phyloP scores from a whole-genome alignment of 164 flowering plant species.

The Sedum album region DNA sequence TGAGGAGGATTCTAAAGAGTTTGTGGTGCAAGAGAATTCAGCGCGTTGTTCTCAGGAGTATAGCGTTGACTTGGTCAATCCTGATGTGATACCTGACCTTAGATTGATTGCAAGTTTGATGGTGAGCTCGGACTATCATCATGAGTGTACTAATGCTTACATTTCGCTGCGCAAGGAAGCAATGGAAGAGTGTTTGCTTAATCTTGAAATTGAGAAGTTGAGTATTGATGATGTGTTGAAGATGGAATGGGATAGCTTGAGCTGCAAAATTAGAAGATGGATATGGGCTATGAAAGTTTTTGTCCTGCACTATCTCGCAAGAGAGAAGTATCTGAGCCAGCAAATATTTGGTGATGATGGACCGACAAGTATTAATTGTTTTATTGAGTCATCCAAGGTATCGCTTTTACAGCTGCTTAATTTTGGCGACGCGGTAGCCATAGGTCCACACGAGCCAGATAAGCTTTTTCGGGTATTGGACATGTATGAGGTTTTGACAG shows the following conservation, averaged over 20 bases:
- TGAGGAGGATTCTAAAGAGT: constrained; percentile 45
- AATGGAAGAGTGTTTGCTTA: constrained; percentile 56
- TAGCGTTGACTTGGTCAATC: constrained; percentile 50
- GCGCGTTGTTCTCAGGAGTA: constrained; percentile 42
- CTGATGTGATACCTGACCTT: constrained; percentile 53
- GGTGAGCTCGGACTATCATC: constrained; percentile 52
- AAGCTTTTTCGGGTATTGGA: constrained; percentile 57
- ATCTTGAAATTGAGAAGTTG: constrained; percentile 63
- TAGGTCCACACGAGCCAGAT: constrained; percentile 63
- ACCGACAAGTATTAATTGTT: constrained; percentile 29
- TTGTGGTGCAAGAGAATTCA: constrained; percentile 32
- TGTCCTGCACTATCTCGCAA: constrained; percentile 54
- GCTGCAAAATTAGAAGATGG: constrained; percentile 67
- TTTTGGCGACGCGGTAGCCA: constrained; percentile 67
- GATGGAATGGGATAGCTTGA: constrained; percentile 60
- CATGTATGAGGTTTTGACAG: constrained; percentile 66
- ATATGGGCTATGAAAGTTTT: constrained; percentile 53
- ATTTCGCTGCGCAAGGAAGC: constrained; percentile 47
- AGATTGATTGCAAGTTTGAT: constrained; percentile 51
- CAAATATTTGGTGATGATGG: constrained; percentile 52
- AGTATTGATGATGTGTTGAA: constrained; percentile 75
- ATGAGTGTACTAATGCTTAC: constrained; percentile 67
- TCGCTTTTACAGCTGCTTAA: constrained; percentile 58
- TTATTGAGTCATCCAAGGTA: constrained; percentile 53
- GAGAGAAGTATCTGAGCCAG: constrained; percentile 61